These are phyloP conservation scores for Vachellia pachyceras DNA, from an alignment of 306 rosid genomes.

Conservation along the genomic window DNA sequence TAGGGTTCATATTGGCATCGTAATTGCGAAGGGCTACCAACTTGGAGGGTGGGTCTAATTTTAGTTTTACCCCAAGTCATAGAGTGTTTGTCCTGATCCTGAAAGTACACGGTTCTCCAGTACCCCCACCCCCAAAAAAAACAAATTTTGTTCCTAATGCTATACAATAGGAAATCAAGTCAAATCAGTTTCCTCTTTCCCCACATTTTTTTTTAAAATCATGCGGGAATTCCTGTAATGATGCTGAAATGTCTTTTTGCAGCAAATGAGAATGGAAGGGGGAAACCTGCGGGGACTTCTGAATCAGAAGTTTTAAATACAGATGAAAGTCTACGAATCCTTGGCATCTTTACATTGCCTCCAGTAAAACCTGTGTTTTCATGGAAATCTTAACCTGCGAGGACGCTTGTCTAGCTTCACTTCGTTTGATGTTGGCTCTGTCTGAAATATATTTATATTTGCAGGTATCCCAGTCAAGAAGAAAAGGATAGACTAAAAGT, in stretches of 20 bases:
- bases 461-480: slow-evolving; percentile 43
- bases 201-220: not conserved
- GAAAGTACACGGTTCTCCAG: not conserved
- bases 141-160: no score
- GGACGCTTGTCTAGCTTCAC: not conserved
- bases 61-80: not conserved
- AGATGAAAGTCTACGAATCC: slow-evolving; percentile 45
- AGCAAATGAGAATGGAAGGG: slow-evolving; percentile 41
- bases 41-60: not conserved
- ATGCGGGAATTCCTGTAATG: slow-evolving; percentile 24
- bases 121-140: no score
- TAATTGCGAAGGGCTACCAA: not conserved
- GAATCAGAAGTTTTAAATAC: slow-evolving; percentile 56
- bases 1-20: not conserved
- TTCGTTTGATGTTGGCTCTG: not conserved
- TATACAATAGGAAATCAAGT: not conserved
- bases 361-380: slow-evolving; percentile 8
- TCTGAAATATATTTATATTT: slow-evolving; percentile 35
- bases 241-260: slow-evolving; percentile 44
- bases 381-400: not conserved
- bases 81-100: not conserved
- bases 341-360: slow-evolving; percentile 10
- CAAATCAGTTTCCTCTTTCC: not conserved
- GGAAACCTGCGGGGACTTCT: slow-evolving; percentile 41
- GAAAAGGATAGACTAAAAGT: slow-evolving; percentile 30